These are phyloP conservation scores for Physcomitrellopsis africana DNA, from an alignment of 225 moss, liverwort and hornwort species.

Conservation along the genomic window DNA sequence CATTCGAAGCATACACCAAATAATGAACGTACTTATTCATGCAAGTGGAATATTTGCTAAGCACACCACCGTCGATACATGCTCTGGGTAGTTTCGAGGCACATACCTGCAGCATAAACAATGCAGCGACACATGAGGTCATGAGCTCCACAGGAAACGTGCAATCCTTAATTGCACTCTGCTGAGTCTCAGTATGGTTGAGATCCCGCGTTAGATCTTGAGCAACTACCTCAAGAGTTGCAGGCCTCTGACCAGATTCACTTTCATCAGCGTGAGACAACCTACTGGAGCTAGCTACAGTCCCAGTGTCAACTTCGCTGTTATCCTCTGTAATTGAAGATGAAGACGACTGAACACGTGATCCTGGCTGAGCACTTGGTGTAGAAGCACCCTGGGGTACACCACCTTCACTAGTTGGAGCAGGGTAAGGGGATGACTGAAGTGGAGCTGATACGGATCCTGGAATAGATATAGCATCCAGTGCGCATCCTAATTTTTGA, in stretches of 20 bases:
- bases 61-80: neutral
- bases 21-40: constrained; percentile 1
- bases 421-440: constrained; percentile 39
- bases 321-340: constrained; percentile 62
- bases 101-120: constrained; percentile 95
- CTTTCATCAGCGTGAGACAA: constrained; percentile 42
- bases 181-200: constrained; percentile 35
- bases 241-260: constrained; percentile 41
- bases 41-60: neutral
- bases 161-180: constrained; percentile 55
- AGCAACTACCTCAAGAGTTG: constrained; percentile 42
- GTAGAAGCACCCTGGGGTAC: constrained; percentile 46
- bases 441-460: constrained; percentile 36
- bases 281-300: constrained; percentile 54
- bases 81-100: constrained; percentile 4
- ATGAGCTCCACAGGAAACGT: constrained; percentile 71
- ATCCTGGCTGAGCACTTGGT: constrained; percentile 49
- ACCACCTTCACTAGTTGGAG: constrained; percentile 40
- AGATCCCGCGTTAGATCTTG: constrained; percentile 46
- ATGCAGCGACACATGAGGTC: constrained; percentile 90
- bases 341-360: constrained; percentile 61
- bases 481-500: constrained; percentile 68
- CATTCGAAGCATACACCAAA: neutral
- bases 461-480: constrained; percentile 63
- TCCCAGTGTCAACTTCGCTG: constrained; percentile 57